phyloP scores from a whole-genome alignment of 306 rosid species.

The Erythrophleum fordii region DNA sequence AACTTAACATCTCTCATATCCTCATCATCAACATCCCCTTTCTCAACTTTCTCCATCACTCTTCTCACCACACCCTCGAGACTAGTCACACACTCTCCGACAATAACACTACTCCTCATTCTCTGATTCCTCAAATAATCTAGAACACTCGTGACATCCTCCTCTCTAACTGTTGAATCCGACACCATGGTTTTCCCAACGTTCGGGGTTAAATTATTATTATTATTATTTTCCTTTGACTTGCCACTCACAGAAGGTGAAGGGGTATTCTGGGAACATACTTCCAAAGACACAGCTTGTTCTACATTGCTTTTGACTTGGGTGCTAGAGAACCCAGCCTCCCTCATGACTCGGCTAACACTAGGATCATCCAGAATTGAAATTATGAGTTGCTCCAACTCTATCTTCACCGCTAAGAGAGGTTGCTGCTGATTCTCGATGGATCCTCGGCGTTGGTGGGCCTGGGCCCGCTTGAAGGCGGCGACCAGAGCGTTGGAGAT shows the following conservation, averaged over 20 bases:
- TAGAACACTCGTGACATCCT: slow-evolving; percentile 64
- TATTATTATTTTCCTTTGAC: slow-evolving; percentile 52
- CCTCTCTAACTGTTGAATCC: slow-evolving; percentile 50
- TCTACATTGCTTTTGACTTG: slow-evolving; percentile 95
- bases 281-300: slow-evolving; percentile 80
- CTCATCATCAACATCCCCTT: slow-evolving; percentile 64
- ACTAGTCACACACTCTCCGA: slow-evolving; percentile 71
- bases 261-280: slow-evolving; percentile 62
- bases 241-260: slow-evolving; percentile 38
- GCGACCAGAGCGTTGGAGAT: slow-evolving; percentile 97
- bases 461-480: slow-evolving; percentile 96
- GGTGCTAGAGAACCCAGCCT: slow-evolving; percentile 85
- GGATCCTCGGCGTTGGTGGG: slow-evolving; percentile 95
- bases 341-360: slow-evolving; percentile 95
- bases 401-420: slow-evolving; percentile 80
- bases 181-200: slow-evolving; percentile 38
- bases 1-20: slow-evolving; percentile 65
- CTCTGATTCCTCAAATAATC: slow-evolving; percentile 57
- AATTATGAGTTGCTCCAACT: slow-evolving; percentile 84
- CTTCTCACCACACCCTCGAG: slow-evolving; percentile 71
- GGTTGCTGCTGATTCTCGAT: slow-evolving; percentile 96
- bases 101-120: slow-evolving; percentile 67
- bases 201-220: neutral
- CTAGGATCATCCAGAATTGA: slow-evolving; percentile 97
- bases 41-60: slow-evolving; percentile 72